Conservation (phyloP, 78 protist genomes). For the Dictyostelium intermedium region DNA sequence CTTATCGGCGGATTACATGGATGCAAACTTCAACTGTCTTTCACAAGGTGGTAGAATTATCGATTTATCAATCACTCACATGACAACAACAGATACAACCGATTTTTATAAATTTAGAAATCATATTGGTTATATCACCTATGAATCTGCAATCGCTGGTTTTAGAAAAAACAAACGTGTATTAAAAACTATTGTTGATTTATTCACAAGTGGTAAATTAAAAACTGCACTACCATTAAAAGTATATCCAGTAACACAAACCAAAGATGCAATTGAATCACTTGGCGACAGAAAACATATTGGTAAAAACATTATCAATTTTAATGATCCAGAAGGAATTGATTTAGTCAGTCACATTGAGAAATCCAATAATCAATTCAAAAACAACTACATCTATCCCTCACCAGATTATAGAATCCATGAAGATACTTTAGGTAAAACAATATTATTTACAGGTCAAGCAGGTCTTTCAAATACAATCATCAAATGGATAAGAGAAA, state of each 20-base stretch:
- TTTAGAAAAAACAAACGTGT: constrained; percentile 62
- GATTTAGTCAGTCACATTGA: neutral
- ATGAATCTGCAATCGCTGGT: neutral
- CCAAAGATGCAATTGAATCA: neutral
- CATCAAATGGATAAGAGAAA: neutral
- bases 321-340: neutral
- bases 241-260: no score
- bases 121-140: neutral
- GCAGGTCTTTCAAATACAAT: neutral
- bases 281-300: constrained; percentile 13
- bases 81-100: neutral
- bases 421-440: neutral
- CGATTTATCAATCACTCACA: constrained; percentile 47
- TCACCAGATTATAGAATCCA: neutral
- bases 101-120: constrained; percentile 30
- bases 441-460: constrained; percentile 12
- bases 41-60: constrained; percentile 62
- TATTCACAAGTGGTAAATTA: neutral
- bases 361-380: neutral
- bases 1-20: constrained; percentile 13
- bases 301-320: neutral
- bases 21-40: constrained; percentile 32
- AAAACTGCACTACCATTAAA: neutral
- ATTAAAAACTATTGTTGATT: constrained; percentile 13
- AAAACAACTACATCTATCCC: neutral